phyloP scores from a whole-genome alignment of 768 basidiomycete genomes.

The Leccinum incarnatum region DNA sequence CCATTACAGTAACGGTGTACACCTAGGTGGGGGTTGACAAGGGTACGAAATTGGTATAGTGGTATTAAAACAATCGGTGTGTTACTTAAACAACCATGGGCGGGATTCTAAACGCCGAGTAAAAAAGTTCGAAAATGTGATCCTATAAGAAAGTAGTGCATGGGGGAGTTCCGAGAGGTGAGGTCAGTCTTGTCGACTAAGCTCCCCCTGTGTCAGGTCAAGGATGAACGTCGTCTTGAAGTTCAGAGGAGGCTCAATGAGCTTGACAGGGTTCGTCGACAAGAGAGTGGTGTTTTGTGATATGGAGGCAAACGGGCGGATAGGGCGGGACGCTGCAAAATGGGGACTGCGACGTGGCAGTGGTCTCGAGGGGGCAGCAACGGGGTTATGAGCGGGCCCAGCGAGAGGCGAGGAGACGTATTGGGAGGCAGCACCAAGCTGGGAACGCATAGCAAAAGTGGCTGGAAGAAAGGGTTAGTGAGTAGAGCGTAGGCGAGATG shows the following conservation, averaged over 20 bases:
- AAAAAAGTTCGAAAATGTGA: constrained; percentile 11
- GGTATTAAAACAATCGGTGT: constrained; percentile 18
- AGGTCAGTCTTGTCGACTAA: constrained; percentile 62
- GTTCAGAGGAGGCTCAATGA: constrained; percentile 78
- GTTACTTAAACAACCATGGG: constrained; percentile 16
- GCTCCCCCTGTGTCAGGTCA: constrained; percentile 79
- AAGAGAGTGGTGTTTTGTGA: constrained; percentile 22
- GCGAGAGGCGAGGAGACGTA: constrained; percentile 65
- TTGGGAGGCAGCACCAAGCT: constrained; percentile 33
- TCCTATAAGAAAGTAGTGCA: not conserved
- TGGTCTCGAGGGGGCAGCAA: constrained; percentile 32
- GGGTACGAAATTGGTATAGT: constrained; percentile 1
- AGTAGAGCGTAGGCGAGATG: not conserved
- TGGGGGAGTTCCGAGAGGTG: not conserved
- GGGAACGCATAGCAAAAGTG: constrained; percentile 35
- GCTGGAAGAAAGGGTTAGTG: constrained; percentile 24
- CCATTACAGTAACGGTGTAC: constrained; percentile 1
- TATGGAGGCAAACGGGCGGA: constrained; percentile 75
- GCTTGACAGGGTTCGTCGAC: constrained; percentile 56
- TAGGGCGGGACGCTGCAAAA: constrained; percentile 71
- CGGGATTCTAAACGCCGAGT: constrained; percentile 20
- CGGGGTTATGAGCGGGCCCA: constrained; percentile 32
- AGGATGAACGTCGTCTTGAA: constrained; percentile 69
- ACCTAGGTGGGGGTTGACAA: not conserved
- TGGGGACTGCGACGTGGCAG: constrained; percentile 44